Percentiles rank a stretch among this genome's conserved stretches.
These are phyloP conservation scores for Ganoderma lucidum DNA, from an alignment of 1,284 basidiomycete species.

Conservation along the genomic window DNA sequence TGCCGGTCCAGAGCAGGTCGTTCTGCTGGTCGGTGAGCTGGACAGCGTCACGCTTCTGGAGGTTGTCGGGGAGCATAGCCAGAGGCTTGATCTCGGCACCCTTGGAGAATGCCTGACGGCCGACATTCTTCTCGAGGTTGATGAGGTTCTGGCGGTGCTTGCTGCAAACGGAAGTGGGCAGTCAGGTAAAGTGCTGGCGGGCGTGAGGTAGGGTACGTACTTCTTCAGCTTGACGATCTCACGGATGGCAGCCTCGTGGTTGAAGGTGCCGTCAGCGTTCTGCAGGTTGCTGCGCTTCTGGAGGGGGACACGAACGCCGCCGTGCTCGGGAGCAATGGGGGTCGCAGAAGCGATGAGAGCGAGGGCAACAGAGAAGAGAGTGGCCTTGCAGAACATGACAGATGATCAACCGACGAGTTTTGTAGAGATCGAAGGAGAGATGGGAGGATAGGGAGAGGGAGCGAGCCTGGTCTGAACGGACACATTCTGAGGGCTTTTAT, in stretches of 20 bases:
- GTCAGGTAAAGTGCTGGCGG: not conserved
- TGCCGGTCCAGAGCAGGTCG: conserved; percentile 29
- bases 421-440: conserved; percentile 48
- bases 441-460: conserved; percentile 37
- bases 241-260: conserved; percentile 28
- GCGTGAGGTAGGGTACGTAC: conserved; percentile 18
- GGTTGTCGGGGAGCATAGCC: conserved; percentile 12
- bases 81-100: conserved; percentile 20
- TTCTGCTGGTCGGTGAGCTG: conserved; percentile 23
- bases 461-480: not conserved
- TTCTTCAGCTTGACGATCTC: conserved; percentile 33
- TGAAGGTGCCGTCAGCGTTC: conserved; percentile 36
- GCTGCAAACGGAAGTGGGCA: conserved; percentile 9
- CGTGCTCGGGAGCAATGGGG: conserved; percentile 24
- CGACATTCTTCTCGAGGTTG: conserved; percentile 35
- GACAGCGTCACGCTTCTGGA: conserved; percentile 19
- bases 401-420: conserved; percentile 33
- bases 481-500: not conserved
- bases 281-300: conserved; percentile 33
- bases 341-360: conserved; percentile 24
- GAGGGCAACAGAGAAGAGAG: conserved; percentile 8
- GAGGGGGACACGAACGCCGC: conserved; percentile 31
- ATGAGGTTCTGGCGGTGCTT: conserved; percentile 29
- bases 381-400: conserved; percentile 36
- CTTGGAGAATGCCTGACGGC: conserved; percentile 18